Percentiles rank a stretch among this genome's conserved stretches.
Evolutionary conservation across 23 red algal genomes (phyloP).

Genomic region (Gracilaria caudata): DNA sequence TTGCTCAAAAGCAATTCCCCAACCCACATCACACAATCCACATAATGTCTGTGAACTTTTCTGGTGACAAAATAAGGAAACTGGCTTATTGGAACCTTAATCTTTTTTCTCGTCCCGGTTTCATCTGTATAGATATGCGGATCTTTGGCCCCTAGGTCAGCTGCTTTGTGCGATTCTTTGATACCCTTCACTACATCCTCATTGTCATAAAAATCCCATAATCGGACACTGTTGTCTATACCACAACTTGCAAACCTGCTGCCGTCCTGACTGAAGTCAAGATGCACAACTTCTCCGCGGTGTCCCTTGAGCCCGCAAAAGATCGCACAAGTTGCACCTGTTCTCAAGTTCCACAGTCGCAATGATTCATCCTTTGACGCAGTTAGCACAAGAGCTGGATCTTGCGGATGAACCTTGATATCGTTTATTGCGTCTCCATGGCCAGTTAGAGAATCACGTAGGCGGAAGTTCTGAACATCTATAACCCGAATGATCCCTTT

Average conservation of each 20-base stretch:
- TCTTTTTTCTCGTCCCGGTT: constrained; percentile 57
- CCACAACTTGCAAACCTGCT: constrained; percentile 76
- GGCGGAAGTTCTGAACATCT: constrained; percentile 37
- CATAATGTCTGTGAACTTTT: constrained; percentile 91
- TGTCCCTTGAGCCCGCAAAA: constrained; percentile 93
- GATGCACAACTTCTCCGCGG: constrained; percentile 83
- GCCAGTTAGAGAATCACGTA: constrained; percentile 70
- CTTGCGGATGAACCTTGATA: constrained; percentile 73
- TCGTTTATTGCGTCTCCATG: constrained; percentile 85
- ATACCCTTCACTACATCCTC: constrained; percentile 56
- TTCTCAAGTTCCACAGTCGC: constrained; percentile 88
- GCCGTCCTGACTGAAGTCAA: constrained; percentile 74
- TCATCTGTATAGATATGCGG: constrained; percentile 55
- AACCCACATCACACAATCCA: constrained; percentile 90
- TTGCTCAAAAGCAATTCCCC: constrained; percentile 91
- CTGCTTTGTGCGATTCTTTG: constrained; percentile 53
- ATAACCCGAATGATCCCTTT: constrained; percentile 85
- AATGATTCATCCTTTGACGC: constrained; percentile 89
- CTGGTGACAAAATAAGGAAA: constrained; percentile 76
- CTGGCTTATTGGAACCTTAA: constrained; percentile 79
- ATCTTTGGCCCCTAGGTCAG: constrained; percentile 63
- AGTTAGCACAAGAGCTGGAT: constrained; percentile 73
- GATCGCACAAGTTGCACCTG: constrained; percentile 77
- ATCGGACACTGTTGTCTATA: constrained; percentile 83
- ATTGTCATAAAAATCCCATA: constrained; percentile 73